Base-by-base conservation (phyloP, 495 filamentous ascomycete species). In the Paragyromitra xinjiangensis region DNA sequence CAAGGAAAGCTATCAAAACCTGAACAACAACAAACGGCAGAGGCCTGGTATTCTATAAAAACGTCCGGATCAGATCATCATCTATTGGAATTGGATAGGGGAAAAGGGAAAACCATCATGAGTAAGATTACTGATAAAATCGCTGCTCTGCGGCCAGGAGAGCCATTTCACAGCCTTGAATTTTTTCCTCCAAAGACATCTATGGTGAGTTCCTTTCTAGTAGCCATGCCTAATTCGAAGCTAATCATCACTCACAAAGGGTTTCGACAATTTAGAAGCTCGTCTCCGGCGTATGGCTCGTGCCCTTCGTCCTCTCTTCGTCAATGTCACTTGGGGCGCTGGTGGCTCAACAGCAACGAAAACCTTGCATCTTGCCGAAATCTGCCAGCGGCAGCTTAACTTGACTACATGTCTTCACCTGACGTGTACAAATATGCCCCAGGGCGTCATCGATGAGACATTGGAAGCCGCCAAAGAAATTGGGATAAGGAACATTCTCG, bases 171-270 rank as follows among this genome's bases (percentile, higher is more conserved):
- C 85, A 98, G 96, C 42, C 91, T 98, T 79, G 96, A 99, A 86
- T 99, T 99, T 89, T 98, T 99, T 85, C 95, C 95, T 68, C 96
- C 96, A 65, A 98, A 97, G 85, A 99, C 95, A 26, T 85, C 89
- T 70, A 96, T 95, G 91, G 94, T 91, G 67, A 19, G 74, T 73
- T 58, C 9, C 19, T 58, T 29, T 0, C 6, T 22, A 40, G 40
- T 53, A 14, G 3, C 2, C 14, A 40, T 42, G 26, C n/a, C 4
- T 6, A 44, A 11, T 26, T 22, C 50, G 63, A 67, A 65, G 53
- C 59, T 56, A 58, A 62, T 64, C 42, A 26, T 58, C n/a, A 44
- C 66, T 66, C 48, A 56, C 78, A 24, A 84, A 92, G 89, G 91
- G 95, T 78, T 95, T 93, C 79, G 91, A 93, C 51, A 99, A 99